A percentile compares a stretch with the other conserved stretches of the same genome.
Conservation (phyloP, 1,284 basidiomycete species). For the Microbotryum intermedium region DNA sequence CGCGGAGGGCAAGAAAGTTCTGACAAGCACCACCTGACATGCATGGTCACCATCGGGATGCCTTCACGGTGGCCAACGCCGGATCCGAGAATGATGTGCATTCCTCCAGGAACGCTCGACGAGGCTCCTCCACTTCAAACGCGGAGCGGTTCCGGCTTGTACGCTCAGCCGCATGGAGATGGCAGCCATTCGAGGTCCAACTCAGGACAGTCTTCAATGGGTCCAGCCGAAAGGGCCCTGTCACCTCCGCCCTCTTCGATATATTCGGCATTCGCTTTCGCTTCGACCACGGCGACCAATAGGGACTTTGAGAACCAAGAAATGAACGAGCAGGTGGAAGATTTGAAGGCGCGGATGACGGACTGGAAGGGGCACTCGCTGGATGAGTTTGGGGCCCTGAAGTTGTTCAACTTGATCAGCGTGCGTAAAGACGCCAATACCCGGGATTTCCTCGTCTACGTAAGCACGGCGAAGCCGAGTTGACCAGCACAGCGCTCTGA, state of each 20-base stretch:
- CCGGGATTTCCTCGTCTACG: conserved; percentile 35
- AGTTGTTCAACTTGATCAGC: conserved; percentile 81
- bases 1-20: conserved; percentile 1
- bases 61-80: conserved; percentile 32
- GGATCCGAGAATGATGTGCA: neutral
- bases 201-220: too few relatives aligned
- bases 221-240: neutral
- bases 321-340: conserved; percentile 71
- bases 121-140: too few relatives aligned
- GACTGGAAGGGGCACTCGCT: conserved; percentile 92
- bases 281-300: neutral
- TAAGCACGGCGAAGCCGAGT: neutral
- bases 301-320: conserved; percentile 17
- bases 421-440: conserved; percentile 79
- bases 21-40: conserved; percentile 39
- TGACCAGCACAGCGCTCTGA: neutral
- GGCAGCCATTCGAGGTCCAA: neutral
- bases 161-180: too few relatives aligned
- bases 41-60: conserved; percentile 39
- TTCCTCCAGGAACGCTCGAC: too few relatives aligned
- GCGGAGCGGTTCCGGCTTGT: too few relatives aligned
- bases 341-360: conserved; percentile 74
- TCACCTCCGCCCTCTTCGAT: conserved; percentile 17
- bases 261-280: conserved; percentile 20
- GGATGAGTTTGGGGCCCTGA: conserved; percentile 67